Percentiles rank a stretch among this genome's conserved stretches.
Evolutionary conservation across 164 flowering plant species (phyloP).

Genomic region (Sextonia rubra): DNA sequence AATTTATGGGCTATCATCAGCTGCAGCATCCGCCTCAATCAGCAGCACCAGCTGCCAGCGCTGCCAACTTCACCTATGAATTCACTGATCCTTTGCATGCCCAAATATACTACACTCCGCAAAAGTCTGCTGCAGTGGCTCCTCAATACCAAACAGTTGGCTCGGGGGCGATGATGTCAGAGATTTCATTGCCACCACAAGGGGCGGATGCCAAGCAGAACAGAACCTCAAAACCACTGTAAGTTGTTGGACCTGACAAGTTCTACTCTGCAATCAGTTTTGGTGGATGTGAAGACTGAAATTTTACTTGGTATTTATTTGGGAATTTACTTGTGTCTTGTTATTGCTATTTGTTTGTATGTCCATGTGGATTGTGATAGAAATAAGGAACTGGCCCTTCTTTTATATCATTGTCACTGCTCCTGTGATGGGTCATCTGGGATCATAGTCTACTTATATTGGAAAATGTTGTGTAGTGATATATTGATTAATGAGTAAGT

Average conservation of each 20-base stretch:
- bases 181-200: slow-evolving; percentile 38
- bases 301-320: slow-evolving; percentile 11
- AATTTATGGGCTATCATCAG: slow-evolving; percentile 57
- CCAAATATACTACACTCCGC: slow-evolving; percentile 66
- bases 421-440: slow-evolving; percentile 3
- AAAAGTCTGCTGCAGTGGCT: slow-evolving; percentile 41
- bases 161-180: slow-evolving; percentile 39
- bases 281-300: slow-evolving; percentile 29
- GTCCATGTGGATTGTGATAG: slow-evolving; percentile 23
- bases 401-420: slow-evolving; percentile 17
- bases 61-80: slow-evolving; percentile 51
- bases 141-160: slow-evolving; percentile 73
- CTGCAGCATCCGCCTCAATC: slow-evolving; percentile 69
- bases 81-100: slow-evolving; percentile 54
- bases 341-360: too few relatives aligned
- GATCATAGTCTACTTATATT: not conserved
- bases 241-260: slow-evolving; percentile 12
- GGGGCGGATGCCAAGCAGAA: slow-evolving; percentile 48
- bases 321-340: slow-evolving; percentile 28
- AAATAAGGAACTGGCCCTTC: slow-evolving; percentile 41
- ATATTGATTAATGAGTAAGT: slow-evolving; percentile 8
- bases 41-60: not conserved
- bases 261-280: slow-evolving; percentile 36
- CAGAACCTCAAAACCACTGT: slow-evolving; percentile 47
- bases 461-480: slow-evolving; percentile 4